Base-by-base conservation (phyloP, 495 filamentous ascomycete species). In the Hypoxylon perforatum region DNA sequence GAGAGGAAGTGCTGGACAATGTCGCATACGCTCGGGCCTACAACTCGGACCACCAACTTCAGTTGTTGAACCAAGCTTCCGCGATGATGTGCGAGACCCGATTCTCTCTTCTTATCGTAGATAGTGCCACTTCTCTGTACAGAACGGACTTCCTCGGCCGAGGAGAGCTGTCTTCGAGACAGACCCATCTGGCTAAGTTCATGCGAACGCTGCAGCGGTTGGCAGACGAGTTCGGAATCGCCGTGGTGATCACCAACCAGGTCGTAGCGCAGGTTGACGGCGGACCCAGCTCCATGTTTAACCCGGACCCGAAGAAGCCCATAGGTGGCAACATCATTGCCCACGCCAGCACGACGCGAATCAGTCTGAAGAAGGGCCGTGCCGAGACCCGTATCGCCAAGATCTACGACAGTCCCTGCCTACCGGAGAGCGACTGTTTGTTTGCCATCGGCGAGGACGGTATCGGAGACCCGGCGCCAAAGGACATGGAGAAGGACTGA, bases 31-130 rank as follows among this genome's bases (percentile, higher is more conserved):
- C 95, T 35, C 89, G 95, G 38, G 95, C 95, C 2, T 99, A 99
- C 80, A 99, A 99, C 77, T 97, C 93, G 1, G 95, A 99, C 61
- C 95, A 99, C 75, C 95, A 99, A 75, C 85, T 98, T 17, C 91
- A 96, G 75, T 84, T 99, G 4, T 86, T 99, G 51, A 96, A 92
- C 75, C 94, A 98, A 75, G 95, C 95, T 14, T 91, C 96, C 7
- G 85, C 91, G 49, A 99, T 99, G 95, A 99, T 99, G 95, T 97
- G 93, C 59, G 96, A 98, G 77, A 98, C 95, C 2, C 90, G 95
- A 4, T 99, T 99, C 81, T 97, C 94, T 15, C 85, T 99, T 4
- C 85, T 99, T 36, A 87, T 99, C 45, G 96, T 99, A 58, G 95
- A 99, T 79, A 94, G 90, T 28, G 95, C 95, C 15, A 99, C 94